Percentiles rank a stretch among this genome's conserved stretches.
Evolutionary conservation across 345 rosid species (phyloP).

Genomic region (Sonneratia alba): DNA sequence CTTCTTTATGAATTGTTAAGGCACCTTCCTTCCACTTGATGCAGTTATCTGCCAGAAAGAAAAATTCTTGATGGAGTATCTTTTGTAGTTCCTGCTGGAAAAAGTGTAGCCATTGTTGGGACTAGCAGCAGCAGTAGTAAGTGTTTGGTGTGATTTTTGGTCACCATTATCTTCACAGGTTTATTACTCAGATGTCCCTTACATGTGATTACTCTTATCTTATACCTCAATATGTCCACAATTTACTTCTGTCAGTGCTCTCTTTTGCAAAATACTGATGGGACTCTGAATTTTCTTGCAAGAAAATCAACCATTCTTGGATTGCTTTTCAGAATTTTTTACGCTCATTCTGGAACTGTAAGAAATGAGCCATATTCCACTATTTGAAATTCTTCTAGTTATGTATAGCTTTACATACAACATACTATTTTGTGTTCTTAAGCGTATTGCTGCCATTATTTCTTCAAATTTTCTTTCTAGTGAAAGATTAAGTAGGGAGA

Average conservation of each 20-base stretch:
- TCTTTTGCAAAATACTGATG: conserved; percentile 13
- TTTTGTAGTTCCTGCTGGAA: conserved; percentile 82
- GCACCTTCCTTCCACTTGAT: conserved; percentile 14
- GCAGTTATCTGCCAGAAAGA: conserved; percentile 75
- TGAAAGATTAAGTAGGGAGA: background rate
- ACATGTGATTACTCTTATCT: background rate
- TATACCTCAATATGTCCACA: background rate
- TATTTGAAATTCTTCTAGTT: background rate
- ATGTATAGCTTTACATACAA: background rate
- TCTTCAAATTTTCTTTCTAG: background rate
- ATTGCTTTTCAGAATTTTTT: conserved; percentile 81
- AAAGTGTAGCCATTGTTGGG: conserved; percentile 97
- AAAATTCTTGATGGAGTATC: conserved; percentile 89
- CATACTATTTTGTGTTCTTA: background rate
- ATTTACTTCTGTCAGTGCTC: background rate
- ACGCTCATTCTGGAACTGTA: conserved; percentile 75
- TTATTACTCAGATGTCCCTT: background rate
- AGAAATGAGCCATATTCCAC: conserved; percentile 19
- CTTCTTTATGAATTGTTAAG: conserved; percentile 3
- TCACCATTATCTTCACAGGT: background rate
- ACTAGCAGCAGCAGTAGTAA: conserved; percentile 99
- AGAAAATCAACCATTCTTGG: conserved; percentile 96
- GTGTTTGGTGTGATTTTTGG: conserved; percentile 11
- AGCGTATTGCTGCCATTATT: background rate
- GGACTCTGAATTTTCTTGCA: conserved; percentile 23